Conservation (phyloP, 345 rosid species). For the Leavenworthia alabamica region DNA sequence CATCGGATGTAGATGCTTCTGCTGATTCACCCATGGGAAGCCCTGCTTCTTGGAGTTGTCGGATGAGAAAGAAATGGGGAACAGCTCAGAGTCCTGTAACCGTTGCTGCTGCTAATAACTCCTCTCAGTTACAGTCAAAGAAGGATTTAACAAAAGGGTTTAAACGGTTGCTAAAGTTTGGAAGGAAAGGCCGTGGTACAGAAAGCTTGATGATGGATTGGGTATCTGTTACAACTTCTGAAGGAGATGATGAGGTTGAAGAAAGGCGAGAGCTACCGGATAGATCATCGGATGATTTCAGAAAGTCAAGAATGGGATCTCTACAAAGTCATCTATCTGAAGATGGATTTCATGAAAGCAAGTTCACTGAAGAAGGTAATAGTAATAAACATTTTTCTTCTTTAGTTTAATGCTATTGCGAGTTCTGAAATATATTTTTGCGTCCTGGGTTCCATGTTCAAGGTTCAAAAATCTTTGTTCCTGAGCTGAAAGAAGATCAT, state of each 20-base stretch:
- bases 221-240: conserved; percentile 88
- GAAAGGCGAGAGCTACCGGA: conserved; percentile 71
- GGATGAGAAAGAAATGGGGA: conserved; percentile 93
- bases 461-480: conserved; percentile 54
- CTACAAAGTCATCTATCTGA: conserved; percentile 40
- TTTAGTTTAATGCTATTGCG: neutral
- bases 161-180: conserved; percentile 78
- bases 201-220: conserved; percentile 60
- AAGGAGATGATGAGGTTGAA: conserved; percentile 91
- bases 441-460: conserved; percentile 33
- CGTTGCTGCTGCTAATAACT: conserved; percentile 35
- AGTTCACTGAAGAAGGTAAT: conserved; percentile 70
- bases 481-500: conserved; percentile 70
- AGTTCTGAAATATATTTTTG: conserved; percentile 12
- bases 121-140: conserved; percentile 55
- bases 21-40: conserved; percentile 76
- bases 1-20: conserved; percentile 70
- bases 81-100: conserved; percentile 55
- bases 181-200: conserved; percentile 71
- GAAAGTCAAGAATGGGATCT: conserved; percentile 89
- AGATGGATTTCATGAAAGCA: conserved; percentile 60
- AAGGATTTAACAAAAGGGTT: conserved; percentile 78
- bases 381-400: neutral
- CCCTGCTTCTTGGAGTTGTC: conserved; percentile 75
- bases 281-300: conserved; percentile 67